Evolutionary conservation across 768 basidiomycete genomes (phyloP).

Genomic region (Tephrocybe sp.): DNA sequence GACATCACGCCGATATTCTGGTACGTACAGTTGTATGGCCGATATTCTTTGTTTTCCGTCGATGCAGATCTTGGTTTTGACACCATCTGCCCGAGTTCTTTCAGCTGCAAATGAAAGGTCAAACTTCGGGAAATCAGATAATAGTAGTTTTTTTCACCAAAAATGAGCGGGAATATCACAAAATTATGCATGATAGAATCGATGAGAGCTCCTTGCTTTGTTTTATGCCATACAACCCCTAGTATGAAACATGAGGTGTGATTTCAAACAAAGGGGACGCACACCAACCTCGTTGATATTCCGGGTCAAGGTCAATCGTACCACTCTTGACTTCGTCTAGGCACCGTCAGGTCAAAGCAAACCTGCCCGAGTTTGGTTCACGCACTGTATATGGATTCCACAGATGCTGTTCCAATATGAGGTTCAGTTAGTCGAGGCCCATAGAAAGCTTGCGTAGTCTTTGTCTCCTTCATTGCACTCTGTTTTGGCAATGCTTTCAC

Average conservation of each 20-base stretch:
- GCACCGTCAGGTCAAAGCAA: neutral
- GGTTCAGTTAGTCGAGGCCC: constrained; percentile 28
- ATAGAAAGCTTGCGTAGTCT: constrained; percentile 22
- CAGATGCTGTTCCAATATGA: constrained; percentile 26
- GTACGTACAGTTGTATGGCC: constrained; percentile 52
- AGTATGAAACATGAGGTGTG: neutral
- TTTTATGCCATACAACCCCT: constrained; percentile 67
- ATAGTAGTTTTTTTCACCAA: constrained; percentile 39
- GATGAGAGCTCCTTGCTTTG: constrained; percentile 58
- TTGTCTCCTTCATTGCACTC: neutral
- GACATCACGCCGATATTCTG: no score
- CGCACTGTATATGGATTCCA: constrained; percentile 42
- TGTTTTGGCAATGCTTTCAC: neutral
- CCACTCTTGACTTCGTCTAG: constrained; percentile 47
- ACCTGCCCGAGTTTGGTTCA: neutral
- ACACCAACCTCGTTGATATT: constrained; percentile 59
- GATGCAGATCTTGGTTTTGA: constrained; percentile 51
- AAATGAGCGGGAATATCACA: constrained; percentile 66
- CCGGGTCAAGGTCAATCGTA: constrained; percentile 55
- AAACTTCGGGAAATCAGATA: no score
- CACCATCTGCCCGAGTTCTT: constrained; percentile 34
- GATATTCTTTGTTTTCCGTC: constrained; percentile 76
- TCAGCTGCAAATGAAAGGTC: constrained; percentile 32
- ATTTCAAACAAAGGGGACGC: neutral
- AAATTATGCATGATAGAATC: constrained; percentile 65